Evolutionary conservation across 192 early-diverging fungal species (phyloP), one percentile per base, ranked within the genome.

Genomic region (Dissophora ornata): DNA sequence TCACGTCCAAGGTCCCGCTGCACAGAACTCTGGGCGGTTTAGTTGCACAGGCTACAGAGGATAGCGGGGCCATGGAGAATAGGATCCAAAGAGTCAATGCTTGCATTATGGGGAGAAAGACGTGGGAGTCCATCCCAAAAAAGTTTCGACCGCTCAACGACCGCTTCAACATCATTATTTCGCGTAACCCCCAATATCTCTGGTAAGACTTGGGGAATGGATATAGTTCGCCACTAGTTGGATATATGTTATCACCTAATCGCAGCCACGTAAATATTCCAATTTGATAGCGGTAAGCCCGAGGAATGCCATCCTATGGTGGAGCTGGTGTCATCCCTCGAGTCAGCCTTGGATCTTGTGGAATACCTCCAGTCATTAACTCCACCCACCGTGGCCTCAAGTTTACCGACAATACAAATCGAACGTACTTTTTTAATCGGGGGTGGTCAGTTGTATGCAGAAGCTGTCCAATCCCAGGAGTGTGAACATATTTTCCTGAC

Each of bases 91-190:
- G 80, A 61, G 30, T 82, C 32, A 98, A 98, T 77, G 91, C 89
- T 1, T 92, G 94, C 34, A 92, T 98, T 59, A 95, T 98, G 94
- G 97, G 97, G 36, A 86, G 95, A 41, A 81, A 83, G 33, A 96
- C 95, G 16, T 98, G 96, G 95, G 93, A 96, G 64, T 93, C 91
- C 2, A 93, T 98, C 48, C 97, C 97, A 2, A 53, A 55, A 12
- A 89, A 87, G 58, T 94, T 89, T 69, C 81, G 92, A 46, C 97
- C 97, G 8, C 80, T 99, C 16, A 57, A 64, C 10, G 59, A 81
- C 55, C 83, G 97, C 46, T 79, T 92, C 56, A 99, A 97, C 81
- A 83, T 99, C 21, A 89, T 99, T 9, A 56, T 99, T 16, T 91
- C 94, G 29, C 65, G 89, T 62, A 84, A 87, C 67, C 54, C 69